A percentile compares a stretch with the other conserved stretches of the same genome.
These are phyloP conservation scores for Myxozyma sirexii DNA, from an alignment of 805 yeast species.

Conservation along the genomic window DNA sequence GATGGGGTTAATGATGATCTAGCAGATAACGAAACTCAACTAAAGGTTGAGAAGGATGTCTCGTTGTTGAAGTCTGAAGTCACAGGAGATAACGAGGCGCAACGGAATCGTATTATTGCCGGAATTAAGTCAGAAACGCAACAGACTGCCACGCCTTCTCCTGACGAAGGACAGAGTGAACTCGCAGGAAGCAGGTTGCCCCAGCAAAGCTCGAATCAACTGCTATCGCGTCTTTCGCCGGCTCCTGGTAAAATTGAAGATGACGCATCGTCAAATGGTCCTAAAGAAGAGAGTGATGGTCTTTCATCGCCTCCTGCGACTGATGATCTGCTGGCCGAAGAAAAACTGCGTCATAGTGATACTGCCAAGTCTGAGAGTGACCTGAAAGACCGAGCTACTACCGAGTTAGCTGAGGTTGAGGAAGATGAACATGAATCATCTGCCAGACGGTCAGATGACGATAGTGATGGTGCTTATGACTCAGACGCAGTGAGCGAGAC, in stretches of 20 bases:
- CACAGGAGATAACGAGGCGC: background rate
- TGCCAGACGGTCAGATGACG: background rate
- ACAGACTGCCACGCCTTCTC: background rate
- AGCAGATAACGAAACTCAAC: too few relatives aligned
- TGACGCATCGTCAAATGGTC: background rate
- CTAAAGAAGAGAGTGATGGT: background rate
- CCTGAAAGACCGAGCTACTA: background rate
- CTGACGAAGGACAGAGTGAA: background rate
- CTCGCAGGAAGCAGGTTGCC: too few relatives aligned
- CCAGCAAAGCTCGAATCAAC: too few relatives aligned
- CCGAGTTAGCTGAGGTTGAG: background rate
- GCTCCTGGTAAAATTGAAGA: background rate
- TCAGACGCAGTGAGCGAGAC: slow-evolving; percentile 30
- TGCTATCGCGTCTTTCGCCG: background rate
- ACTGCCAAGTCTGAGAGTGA: background rate
- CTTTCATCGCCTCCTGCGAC: slow-evolving; percentile 4
- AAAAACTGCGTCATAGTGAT: background rate
- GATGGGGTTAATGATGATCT: too few relatives aligned
- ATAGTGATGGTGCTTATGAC: slow-evolving; percentile 4
- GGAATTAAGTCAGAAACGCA: background rate
- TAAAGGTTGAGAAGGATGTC: too few relatives aligned
- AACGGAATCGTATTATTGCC: background rate
- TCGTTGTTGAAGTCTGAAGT: background rate
- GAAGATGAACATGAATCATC: background rate
- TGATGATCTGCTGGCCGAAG: background rate